Evolutionary conservation across 495 filamentous ascomycete genomes (phyloP), one percentile per base, ranked within the genome.

Genomic region (Hamigera avellanea): DNA sequence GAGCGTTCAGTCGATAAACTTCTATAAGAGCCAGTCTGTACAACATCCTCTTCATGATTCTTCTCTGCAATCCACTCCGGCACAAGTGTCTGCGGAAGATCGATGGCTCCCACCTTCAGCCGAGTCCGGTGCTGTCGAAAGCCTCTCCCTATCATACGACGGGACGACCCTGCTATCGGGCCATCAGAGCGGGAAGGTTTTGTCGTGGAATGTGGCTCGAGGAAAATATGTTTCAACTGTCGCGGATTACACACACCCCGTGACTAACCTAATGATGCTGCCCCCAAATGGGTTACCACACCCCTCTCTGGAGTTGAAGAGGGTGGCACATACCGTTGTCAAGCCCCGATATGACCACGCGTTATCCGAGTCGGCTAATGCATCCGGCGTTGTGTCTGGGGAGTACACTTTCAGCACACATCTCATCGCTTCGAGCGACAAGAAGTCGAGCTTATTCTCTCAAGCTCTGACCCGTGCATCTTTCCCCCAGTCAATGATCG

Each of bases 141-240:
- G 78, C 39, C 40, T 93, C 30, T 65, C 62, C 13, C 52, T 91
- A 23, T 85, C 72, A 44, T 88, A 88, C 52, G 87, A 94, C 54
- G 80, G 85, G n/a, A 86, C 78, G 17, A 73, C 63, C 14, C 53
- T 95, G 10, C 55, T 93, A 15, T 83, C 86, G 1, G 87, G 85
- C n/a, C 87, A 95, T 44, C 62, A 73, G 14, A 79, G 69, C 46
- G 87, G 87, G 23, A 80, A 82, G 49, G 67, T 93, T n/a, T 58
- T 80, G 8, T 65, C 69, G 18, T 95, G 87, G 87, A 83, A 86
- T 51, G 68, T 83, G 18, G 77, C 79, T 26, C 71, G 71, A 35
- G 72, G 76, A 4, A 70, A 73, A 25, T 80, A 73, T 41, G 62
- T 63, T 9, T 63, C 69, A 7, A 72, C 75, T 17, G 43, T 88